Evolutionary conservation across 371 early-diverging fungal genomes (phyloP).

Genomic region (Rhizoclosmatium hyalinum): DNA sequence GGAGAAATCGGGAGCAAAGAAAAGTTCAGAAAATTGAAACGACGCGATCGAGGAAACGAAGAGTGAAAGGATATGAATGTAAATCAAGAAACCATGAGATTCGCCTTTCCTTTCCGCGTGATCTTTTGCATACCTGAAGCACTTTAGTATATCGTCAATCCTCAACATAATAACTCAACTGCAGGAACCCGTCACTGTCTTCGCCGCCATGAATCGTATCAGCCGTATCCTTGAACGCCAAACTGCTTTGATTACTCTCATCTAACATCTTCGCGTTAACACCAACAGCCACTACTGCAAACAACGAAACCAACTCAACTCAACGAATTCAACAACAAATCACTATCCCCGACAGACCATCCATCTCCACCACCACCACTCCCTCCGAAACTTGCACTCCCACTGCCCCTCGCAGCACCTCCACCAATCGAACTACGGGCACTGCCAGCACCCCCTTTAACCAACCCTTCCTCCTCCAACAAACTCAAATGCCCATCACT

Average conservation of each 20-base stretch:
- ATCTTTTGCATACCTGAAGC: constrained; percentile 9
- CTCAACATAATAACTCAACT: constrained; percentile 7
- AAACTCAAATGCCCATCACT: constrained; percentile 1
- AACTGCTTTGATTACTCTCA: constrained; percentile 4
- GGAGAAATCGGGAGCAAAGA: neutral
- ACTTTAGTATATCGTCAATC: neutral
- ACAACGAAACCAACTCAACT: neutral
- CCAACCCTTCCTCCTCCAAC: neutral
- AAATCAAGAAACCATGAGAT: neutral
- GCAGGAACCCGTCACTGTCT: constrained; percentile 21
- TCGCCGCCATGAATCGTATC: constrained; percentile 10
- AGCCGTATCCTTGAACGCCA: neutral
- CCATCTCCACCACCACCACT: neutral
- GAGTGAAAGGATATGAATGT: too few relatives aligned
- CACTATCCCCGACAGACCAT: neutral
- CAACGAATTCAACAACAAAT: neutral
- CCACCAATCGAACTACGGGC: neutral
- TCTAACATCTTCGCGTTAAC: neutral
- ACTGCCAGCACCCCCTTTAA: neutral
- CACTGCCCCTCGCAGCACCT: neutral
- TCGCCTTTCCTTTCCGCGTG: neutral
- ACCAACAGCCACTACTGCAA: too few relatives aligned
- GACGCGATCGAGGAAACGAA: neutral
- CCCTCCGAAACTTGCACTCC: neutral
- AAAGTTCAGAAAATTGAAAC: neutral